Evolutionary conservation across 2,329 filamentous ascomycete species (phyloP).

Genomic region (Alternaria tenuissima): DNA sequence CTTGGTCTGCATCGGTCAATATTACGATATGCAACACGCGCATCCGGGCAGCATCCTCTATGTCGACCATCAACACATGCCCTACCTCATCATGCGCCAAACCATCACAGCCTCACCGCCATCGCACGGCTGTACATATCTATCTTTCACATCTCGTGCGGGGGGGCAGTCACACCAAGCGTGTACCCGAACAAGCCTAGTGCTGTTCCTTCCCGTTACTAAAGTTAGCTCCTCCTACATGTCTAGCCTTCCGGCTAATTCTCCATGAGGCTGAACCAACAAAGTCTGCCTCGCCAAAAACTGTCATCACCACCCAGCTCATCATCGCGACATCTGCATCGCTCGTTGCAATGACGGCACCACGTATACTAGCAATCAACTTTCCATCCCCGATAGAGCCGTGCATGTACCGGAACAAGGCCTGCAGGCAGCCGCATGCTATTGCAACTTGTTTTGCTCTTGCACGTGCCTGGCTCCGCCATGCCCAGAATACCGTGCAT

Average conservation of each 20-base stretch:
- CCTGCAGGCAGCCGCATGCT: slow-evolving; percentile 4
- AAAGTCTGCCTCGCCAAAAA: slow-evolving; percentile 31
- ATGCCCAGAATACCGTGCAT: slow-evolving; percentile 16
- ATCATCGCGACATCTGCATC: slow-evolving; percentile 1
- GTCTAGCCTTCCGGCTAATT: slow-evolving; percentile 13
- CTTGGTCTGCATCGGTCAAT: slow-evolving; percentile 9
- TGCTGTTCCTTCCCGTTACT: slow-evolving; percentile 17
- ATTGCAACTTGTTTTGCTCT: slow-evolving; percentile 3
- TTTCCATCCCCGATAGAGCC: slow-evolving; percentile 7
- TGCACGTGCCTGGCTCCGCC: slow-evolving; percentile 7
- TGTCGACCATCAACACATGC: neutral
- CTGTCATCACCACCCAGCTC: slow-evolving; percentile 12
- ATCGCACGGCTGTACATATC: slow-evolving; percentile 12
- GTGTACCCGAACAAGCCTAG: slow-evolving; percentile 7
- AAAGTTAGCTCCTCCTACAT: slow-evolving; percentile 19
- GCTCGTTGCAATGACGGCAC: slow-evolving; percentile 18
- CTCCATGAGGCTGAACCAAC: slow-evolving; percentile 16
- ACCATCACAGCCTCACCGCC: slow-evolving; percentile 8
- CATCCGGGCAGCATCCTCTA: neutral
- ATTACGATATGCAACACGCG: slow-evolving; percentile 4
- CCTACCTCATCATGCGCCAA: neutral
- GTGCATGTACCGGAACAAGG: slow-evolving; percentile 5
- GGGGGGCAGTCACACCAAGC: slow-evolving; percentile 17
- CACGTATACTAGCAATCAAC: slow-evolving; percentile 9
- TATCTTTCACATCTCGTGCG: slow-evolving; percentile 3